A percentile compares a stretch with the other conserved stretches of the same genome.
phyloP scores from a whole-genome alignment of 139 green algal species.

The Chlamydomonas sp. region DNA sequence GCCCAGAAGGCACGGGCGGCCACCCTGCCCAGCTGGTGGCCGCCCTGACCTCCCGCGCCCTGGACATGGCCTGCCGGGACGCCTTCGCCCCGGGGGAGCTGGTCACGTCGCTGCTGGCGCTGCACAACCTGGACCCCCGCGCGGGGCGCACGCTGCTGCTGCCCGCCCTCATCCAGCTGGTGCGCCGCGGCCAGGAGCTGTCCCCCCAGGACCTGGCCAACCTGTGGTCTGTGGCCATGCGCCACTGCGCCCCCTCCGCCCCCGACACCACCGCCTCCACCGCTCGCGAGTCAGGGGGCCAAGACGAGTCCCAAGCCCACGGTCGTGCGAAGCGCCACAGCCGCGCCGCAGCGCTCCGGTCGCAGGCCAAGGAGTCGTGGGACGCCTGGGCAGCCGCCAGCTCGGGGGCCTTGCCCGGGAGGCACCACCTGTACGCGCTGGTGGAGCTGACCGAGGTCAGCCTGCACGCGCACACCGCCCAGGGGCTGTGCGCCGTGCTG shows the following conservation, averaged over 20 bases:
- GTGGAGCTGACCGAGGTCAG: not conserved
- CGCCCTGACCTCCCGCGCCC: not conserved
- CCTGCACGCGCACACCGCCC: not conserved
- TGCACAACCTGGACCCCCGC: conserved; percentile 4
- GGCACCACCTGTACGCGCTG: conserved; percentile 14
- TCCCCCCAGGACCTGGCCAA: conserved; percentile 21
- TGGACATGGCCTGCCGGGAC: not conserved
- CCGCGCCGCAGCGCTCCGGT: too few relatives aligned
- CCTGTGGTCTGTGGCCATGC: conserved; percentile 4
- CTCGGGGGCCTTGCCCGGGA: not conserved
- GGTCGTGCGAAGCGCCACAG: too few relatives aligned
- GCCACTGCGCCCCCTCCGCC: not conserved
- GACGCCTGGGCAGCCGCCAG: too few relatives aligned
- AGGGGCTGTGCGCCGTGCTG: conserved; percentile 15
- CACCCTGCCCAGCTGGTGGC: not conserved
- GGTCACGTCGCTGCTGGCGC: conserved; percentile 5
- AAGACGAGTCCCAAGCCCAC: too few relatives aligned
- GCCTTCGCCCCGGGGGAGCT: conserved; percentile 5
- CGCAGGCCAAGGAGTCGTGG: too few relatives aligned
- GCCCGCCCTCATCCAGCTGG: not conserved
- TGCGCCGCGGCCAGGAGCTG: not conserved
- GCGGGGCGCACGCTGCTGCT: not conserved
- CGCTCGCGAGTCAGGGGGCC: too few relatives aligned
- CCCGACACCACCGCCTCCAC: too few relatives aligned
- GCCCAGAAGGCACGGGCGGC: too few relatives aligned